Conservation (phyloP, 768 basidiomycete species). For the Pleurotus djamor region DNA sequence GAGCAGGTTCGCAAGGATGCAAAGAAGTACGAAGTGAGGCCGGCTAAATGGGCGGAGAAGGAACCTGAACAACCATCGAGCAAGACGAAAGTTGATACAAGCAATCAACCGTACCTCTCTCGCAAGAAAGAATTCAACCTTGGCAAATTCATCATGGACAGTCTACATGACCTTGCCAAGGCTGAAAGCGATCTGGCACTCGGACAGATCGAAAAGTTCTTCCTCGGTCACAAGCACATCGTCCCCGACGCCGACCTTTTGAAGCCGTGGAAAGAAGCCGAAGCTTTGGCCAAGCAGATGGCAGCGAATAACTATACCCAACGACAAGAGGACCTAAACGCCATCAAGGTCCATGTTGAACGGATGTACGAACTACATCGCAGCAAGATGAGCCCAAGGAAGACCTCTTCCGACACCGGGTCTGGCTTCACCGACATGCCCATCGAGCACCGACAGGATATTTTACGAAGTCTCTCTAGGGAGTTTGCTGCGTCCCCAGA, state of each 20-base stretch:
- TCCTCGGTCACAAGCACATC: neutral
- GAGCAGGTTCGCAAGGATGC: conserved; percentile 20
- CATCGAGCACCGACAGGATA: conserved; percentile 48
- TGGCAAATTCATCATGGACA: conserved; percentile 27
- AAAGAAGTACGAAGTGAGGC: conserved; percentile 16
- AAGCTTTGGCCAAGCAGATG: conserved; percentile 17
- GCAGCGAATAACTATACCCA: conserved; percentile 15
- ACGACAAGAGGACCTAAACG: conserved; percentile 26
- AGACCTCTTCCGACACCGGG: neutral
- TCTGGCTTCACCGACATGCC: conserved; percentile 29
- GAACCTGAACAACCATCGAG: conserved; percentile 18
- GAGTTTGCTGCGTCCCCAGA: conserved; percentile 33
- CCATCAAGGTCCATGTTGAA: conserved; percentile 39
- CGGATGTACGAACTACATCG: conserved; percentile 21
- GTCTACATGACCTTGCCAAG: conserved; percentile 8
- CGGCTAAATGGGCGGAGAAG: conserved; percentile 16
- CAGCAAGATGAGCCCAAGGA: conserved; percentile 8
- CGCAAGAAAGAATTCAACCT: conserved; percentile 8
- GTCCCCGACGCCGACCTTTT: conserved; percentile 19
- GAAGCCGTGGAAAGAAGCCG: conserved; percentile 34
- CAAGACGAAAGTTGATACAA: neutral
- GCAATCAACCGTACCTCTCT: conserved; percentile 10
- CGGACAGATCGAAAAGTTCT: conserved; percentile 1
- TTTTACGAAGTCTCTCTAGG: conserved; percentile 38
- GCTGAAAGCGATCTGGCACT: neutral